Evolutionary conservation across 129 eudicot species (phyloP), one percentile per base, ranked within the genome.

Genomic region (Escallonia rubra): DNA sequence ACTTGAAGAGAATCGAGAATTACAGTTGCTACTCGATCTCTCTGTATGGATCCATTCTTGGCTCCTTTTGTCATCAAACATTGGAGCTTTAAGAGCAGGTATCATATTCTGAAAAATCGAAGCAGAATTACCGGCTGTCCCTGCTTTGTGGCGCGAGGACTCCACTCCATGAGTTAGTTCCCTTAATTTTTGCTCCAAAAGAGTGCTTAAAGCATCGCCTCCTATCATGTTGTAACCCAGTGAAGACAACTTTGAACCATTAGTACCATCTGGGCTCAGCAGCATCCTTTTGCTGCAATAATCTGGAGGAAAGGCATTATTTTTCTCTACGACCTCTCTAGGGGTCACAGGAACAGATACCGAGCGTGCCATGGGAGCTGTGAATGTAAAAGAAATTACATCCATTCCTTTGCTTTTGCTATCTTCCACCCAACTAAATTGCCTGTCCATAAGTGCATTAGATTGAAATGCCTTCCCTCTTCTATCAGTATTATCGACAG

Each of bases 301-400:
- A 78, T 76, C 76, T 10, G 61, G 65, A 53, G 11, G 52, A 34
- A 68, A 43, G 5, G n/a, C 38, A 41, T 49, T 60, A 63, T 56
- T 61, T 41, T 67, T 42, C 60, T 76, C 71, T 9, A 43, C 56
- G 53, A 43, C 38, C 61, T 69, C 68, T 54, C 70, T 68, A 9
- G 80, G 68, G 63, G 60, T 48, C 60, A 69, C 77, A 2, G 74
- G 70, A 7, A 63, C 56, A 11, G 72, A 70, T 8, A 44, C 9
- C 41, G 83, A 66, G 39, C 96, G 81, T 10, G 91, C 62, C 75
- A 93, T 74, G 49, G 99, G 99, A 76, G 99, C 67, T 65, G 86
- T 86, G 74, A 93, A 93, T 43, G 96, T 93, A 72, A 93, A 93
- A 41, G 96, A 93, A 79, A 89, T 75, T 42, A 89, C 87, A 68